phyloP scores from a whole-genome alignment of 2,329 filamentous ascomycete species.

The Atkinsonella texensis region DNA sequence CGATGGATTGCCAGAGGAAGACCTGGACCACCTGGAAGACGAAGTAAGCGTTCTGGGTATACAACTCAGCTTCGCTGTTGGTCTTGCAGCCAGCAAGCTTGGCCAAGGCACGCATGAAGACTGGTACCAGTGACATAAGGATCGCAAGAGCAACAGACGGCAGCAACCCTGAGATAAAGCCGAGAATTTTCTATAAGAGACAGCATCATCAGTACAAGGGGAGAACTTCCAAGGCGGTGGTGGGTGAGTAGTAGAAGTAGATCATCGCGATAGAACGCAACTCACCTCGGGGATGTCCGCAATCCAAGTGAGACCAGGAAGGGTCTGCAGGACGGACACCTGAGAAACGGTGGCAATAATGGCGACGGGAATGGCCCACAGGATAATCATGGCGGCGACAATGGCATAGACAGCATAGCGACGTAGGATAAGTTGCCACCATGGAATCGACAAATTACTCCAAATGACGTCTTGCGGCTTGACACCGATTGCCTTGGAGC shows the following conservation, averaged over 20 bases:
- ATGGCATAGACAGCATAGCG: slow-evolving; percentile 51
- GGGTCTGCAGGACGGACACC: slow-evolving; percentile 53
- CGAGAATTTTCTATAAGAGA: slow-evolving; percentile 40
- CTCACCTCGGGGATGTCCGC: slow-evolving; percentile 47
- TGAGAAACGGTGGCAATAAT: slow-evolving; percentile 80
- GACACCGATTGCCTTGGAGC: slow-evolving; percentile 72
- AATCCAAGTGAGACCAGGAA: slow-evolving; percentile 66
- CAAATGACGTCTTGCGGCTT: slow-evolving; percentile 75
- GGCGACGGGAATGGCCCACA: slow-evolving; percentile 69
- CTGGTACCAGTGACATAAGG: slow-evolving; percentile 72
- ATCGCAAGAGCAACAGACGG: slow-evolving; percentile 69
- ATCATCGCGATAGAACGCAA: background rate
- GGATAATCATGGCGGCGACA: slow-evolving; percentile 64
- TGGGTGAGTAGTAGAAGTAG: background rate
- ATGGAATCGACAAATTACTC: slow-evolving; percentile 56
- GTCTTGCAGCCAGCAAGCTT: slow-evolving; percentile 71
- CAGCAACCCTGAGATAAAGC: slow-evolving; percentile 71
- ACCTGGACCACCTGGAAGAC: slow-evolving; percentile 86
- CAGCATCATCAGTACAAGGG: background rate
- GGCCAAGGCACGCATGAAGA: slow-evolving; percentile 53
- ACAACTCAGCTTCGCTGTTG: slow-evolving; percentile 68
- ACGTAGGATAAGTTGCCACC: slow-evolving; percentile 67
- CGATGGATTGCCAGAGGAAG: slow-evolving; percentile 75
- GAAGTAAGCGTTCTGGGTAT: slow-evolving; percentile 87
- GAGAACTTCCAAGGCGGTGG: slow-evolving; percentile 6